Evolutionary conservation across 2,329 filamentous ascomycete genomes (phyloP).

Genomic region (Clonostachys solani): DNA sequence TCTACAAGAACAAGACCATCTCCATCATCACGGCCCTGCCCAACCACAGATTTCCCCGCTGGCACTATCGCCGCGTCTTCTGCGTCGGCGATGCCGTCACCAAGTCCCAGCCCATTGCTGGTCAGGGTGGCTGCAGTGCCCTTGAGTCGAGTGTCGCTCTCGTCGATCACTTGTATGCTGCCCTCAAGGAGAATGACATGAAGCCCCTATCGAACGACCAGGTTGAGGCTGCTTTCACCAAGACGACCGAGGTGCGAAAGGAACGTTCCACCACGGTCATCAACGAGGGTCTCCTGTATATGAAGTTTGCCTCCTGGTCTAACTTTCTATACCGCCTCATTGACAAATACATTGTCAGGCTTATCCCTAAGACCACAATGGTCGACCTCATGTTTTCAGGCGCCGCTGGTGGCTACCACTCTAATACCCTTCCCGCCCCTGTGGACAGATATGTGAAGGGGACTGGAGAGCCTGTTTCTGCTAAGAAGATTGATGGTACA

Average conservation of each 20-base stretch:
- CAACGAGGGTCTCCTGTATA: background rate
- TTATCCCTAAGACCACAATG: background rate
- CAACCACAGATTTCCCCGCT: constrained; percentile 23
- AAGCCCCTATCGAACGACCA: background rate
- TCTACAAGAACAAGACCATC: constrained; percentile 16
- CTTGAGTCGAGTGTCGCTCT: background rate
- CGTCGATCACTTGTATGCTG: background rate
- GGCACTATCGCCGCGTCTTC: constrained; percentile 21
- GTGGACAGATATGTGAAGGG: too few relatives aligned
- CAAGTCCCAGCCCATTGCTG: constrained; percentile 9
- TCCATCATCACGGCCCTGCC: constrained; percentile 22
- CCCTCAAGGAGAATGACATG: background rate
- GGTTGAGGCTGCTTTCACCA: background rate
- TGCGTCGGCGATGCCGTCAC: constrained; percentile 23
- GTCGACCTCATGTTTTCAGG: background rate
- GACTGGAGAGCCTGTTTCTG: too few relatives aligned
- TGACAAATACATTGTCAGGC: background rate
- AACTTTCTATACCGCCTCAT: background rate
- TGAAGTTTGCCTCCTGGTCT: background rate
- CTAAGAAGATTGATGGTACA: too few relatives aligned
- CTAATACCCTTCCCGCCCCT: background rate
- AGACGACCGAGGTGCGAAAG: background rate
- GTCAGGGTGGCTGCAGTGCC: background rate
- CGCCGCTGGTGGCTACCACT: background rate
- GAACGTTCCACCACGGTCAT: background rate